Evolutionary conservation across 352 stramenopile species (phyloP), one percentile per base, ranked within the genome.

Genomic region (Elongisporangium undulatum): DNA sequence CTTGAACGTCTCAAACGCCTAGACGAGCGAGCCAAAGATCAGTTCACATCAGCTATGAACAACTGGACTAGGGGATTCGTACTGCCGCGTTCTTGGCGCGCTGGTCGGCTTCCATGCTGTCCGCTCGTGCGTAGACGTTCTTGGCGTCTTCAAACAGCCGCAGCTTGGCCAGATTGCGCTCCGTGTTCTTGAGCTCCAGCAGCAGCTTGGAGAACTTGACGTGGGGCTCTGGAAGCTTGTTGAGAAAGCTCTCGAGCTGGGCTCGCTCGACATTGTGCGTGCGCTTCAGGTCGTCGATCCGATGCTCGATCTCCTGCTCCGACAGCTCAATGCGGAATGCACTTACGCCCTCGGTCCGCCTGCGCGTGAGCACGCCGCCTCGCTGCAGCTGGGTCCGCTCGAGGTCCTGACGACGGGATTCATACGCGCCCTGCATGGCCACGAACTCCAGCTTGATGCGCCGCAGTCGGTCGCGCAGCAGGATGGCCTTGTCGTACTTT

Each of bases 101-200:
- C 62, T 90, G 71, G 2, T 87, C 72, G 17, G 71, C 77, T 49
- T 92, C 82, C 67, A 92, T 87, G 2, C 64, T 64, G n/a, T 83
- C 74, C 0, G 71, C 71, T 49, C 77, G 71, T 3, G 69, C 51
- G 53, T 78, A 92, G 8, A 92, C 82, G 41, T 78, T 92, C 53
- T 85, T 85, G 15, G 82, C 82, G 49, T 92, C 80, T 58, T 92
- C 82, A 54, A 89, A 92, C 24, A 90, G 66, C 23, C 74, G 72
- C 8, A 92, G 58, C 1, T 67, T 68, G 1, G 82, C 64, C 55
- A 92, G 51, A 51, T 77, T 90, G 53, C 79, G 81, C 57, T 92
- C 80, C 9, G 82, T 89, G 51, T 85, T 79, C 50, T 89, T 87
- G 7, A 90, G 63, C 49, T 92, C 80, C 13, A 92, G 69, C 17